These are phyloP conservation scores for Cryptosporidium felis DNA, from an alignment of 169 alveolate species.

Conservation along the genomic window DNA sequence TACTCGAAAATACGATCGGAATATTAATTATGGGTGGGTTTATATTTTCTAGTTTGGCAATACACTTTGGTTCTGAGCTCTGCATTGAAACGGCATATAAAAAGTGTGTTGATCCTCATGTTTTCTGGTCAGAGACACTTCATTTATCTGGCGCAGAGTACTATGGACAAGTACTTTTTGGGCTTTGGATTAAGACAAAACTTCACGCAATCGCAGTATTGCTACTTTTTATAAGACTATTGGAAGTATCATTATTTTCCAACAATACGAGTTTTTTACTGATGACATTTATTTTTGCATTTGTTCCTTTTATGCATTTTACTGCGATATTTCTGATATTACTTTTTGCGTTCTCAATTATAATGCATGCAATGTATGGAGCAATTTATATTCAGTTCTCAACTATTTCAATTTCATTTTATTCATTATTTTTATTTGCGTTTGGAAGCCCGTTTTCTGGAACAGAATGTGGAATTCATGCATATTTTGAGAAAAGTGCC, in stretches of 20 bases:
- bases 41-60: conserved; percentile 26
- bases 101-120: conserved; percentile 24
- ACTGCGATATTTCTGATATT: conserved; percentile 44
- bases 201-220: conserved; percentile 63
- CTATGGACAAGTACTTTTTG: conserved; percentile 57
- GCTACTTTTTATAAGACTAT: conserved; percentile 42
- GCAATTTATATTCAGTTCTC: conserved; percentile 66
- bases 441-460: conserved; percentile 63
- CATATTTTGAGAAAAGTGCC: conserved; percentile 61
- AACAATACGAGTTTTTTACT: conserved; percentile 41
- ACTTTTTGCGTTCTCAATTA: conserved; percentile 48
- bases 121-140: conserved; percentile 58
- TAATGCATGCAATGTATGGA: conserved; percentile 71
- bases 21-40: conserved; percentile 25
- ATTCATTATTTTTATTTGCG: conserved; percentile 47
- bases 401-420: conserved; percentile 60
- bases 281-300: conserved; percentile 68
- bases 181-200: conserved; percentile 46
- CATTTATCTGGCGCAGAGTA: conserved; percentile 54
- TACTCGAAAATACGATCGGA: conserved; percentile 54
- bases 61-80: conserved; percentile 63
- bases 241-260: conserved; percentile 43
- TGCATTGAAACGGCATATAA: conserved; percentile 65
- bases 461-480: conserved; percentile 45
- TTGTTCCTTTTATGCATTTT: conserved; percentile 68